Evolutionary conservation across 73 alveolate genomes (phyloP).

Genomic region (Paramecium primaurelia): DNA sequence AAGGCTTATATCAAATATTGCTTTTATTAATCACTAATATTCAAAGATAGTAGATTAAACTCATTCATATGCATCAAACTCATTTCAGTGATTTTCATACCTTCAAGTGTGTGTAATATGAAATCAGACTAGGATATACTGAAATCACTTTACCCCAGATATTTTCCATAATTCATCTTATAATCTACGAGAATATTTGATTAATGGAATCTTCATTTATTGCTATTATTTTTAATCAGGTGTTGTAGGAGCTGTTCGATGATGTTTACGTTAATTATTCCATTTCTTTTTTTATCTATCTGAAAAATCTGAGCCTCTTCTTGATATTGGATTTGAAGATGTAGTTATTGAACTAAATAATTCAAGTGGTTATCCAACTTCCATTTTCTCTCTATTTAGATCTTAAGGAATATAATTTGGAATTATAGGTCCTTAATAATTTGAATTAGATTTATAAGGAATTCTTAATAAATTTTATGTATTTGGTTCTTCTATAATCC

Average conservation of each 20-base stretch:
- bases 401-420: not conserved
- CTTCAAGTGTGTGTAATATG: not conserved
- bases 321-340: not conserved
- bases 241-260: conserved; percentile 28
- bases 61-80: not conserved
- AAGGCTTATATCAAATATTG: not conserved
- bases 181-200: not conserved
- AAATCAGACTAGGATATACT: not conserved
- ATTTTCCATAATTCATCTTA: not conserved
- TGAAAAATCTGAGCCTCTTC: not conserved
- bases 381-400: not conserved
- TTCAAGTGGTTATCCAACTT: conserved; percentile 13
- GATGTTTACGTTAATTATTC: not conserved
- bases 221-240: not conserved
- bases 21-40: not conserved
- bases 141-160: not conserved
- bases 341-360: not conserved
- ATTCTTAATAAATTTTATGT: not conserved
- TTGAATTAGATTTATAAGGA: not conserved
- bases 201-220: not conserved
- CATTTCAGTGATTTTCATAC: not conserved
- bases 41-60: not conserved
- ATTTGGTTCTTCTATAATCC: not conserved
- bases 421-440: not conserved
- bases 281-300: not conserved